Base-by-base conservation (phyloP, 495 filamentous ascomycete genomes). In the Talaromyces liani region DNA sequence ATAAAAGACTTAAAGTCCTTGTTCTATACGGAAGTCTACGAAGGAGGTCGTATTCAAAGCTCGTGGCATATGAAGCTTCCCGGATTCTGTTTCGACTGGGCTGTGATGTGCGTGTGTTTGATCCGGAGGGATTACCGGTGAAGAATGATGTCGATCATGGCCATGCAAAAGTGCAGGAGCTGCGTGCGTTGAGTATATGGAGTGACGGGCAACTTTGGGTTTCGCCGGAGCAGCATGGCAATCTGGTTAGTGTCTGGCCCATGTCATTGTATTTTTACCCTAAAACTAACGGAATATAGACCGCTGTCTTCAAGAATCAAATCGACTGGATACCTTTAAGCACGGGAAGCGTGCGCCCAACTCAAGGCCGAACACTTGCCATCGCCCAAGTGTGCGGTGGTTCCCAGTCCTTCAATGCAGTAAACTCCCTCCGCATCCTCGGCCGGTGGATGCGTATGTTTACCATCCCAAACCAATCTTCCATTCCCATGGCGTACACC, bases 381-480 rank as follows among this genome's bases (percentile, higher is more conserved):
- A 80, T 91, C 56, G 82, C 83, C 0, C 85, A 88, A 65, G 85
- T 91, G 3, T 84, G 76, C 58, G 87, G 88, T 36, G 88, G 88
- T 3, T 85, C 82, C 3, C 87, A 91, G 68, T 87, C 83, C 0
- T 91, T 91, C 75, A 90, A 91, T 64, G 82, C 87, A 0, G 86
- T 90, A n/a, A 91, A 91, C 71, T 80, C 83, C 12, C 73, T 91
- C 56, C 81, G 88, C 2, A 82, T 90, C 31, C 76, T 91, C 0
- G 88, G 88, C 6, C 80, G 88, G 9, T 90, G 87, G 88, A 91
- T 91, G 88, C 80, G 88, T 33, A 91, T 90, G 88, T 90, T 89
- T 65, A 80, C 80, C 2, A 89, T 90, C 53, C 83, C 85, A 2
- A 91, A 91, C 66, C 87, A 91, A 72, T 85, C 80, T 14, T 85